Conservation (phyloP, 306 rosid genomes). For the Trifolium repens region DNA sequence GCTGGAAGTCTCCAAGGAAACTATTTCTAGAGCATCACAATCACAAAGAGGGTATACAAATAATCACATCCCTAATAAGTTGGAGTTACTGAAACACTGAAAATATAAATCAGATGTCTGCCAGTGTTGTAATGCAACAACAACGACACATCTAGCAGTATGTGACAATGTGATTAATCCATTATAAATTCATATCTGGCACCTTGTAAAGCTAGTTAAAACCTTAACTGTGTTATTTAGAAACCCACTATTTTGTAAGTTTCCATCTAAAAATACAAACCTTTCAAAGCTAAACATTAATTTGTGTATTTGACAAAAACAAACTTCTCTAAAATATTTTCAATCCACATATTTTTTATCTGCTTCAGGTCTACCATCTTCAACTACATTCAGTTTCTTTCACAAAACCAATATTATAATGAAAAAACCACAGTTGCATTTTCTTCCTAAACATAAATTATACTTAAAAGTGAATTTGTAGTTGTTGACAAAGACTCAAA, state of each 20-base stretch:
- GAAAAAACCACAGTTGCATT: conserved; percentile 8
- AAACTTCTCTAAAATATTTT: conserved; percentile 3
- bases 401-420: conserved; percentile 26
- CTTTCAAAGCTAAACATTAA: conserved; percentile 15
- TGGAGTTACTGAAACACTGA: background rate
- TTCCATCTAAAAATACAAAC: conserved; percentile 19
- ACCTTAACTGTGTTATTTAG: background rate
- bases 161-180: conserved; percentile 11
- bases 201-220: conserved; percentile 18
- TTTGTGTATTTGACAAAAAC: conserved; percentile 21
- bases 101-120: background rate
- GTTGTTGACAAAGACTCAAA: conserved; percentile 20
- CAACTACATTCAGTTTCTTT: conserved; percentile 4
- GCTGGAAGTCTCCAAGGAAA: conserved; percentile 4
- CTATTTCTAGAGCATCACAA: conserved; percentile 8
- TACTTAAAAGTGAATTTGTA: conserved; percentile 15
- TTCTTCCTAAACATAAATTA: conserved; percentile 9
- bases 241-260: conserved; percentile 2
- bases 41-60: background rate
- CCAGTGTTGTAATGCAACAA: conserved; percentile 8
- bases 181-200: background rate
- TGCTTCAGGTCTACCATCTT: conserved; percentile 1
- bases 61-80: conserved; percentile 1
- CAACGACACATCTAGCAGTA: background rate
- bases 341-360: conserved; percentile 8